A percentile compares a stretch with the other conserved stretches of the same genome.
phyloP scores from a whole-genome alignment of 805 yeast species.

The Candida xiaguanensis region DNA sequence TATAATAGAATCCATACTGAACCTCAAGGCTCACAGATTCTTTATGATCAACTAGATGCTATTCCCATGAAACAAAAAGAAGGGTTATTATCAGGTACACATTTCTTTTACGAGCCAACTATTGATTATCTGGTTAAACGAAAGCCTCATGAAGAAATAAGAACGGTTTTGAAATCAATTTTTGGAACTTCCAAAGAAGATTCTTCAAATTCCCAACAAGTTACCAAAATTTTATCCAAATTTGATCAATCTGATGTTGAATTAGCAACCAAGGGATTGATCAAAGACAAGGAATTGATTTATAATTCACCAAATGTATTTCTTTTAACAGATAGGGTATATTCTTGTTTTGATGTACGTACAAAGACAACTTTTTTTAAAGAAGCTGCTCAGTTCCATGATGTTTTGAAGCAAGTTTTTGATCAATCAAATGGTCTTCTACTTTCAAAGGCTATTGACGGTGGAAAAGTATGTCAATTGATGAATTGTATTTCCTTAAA shows the following conservation, averaged over 20 bases:
- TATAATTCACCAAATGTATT: slow-evolving; percentile 46
- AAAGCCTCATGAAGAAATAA: slow-evolving; percentile 27
- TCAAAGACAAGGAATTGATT: slow-evolving; percentile 53
- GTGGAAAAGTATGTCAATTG: slow-evolving; percentile 60
- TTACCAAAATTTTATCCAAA: slow-evolving; percentile 42
- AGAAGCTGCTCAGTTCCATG: slow-evolving; percentile 45
- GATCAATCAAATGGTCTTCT: slow-evolving; percentile 51
- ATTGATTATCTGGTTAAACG: slow-evolving; percentile 8
- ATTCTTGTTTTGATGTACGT: slow-evolving; percentile 16
- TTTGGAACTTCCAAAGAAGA: slow-evolving; percentile 22
- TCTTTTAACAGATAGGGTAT: slow-evolving; percentile 51
- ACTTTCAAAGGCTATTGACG: slow-evolving; percentile 52
- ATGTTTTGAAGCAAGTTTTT: slow-evolving; percentile 37
- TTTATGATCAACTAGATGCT: slow-evolving; percentile 45
- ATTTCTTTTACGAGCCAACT: slow-evolving; percentile 37
- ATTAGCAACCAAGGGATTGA: slow-evolving; percentile 33
- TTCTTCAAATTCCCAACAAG: slow-evolving; percentile 46
- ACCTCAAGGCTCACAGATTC: slow-evolving; percentile 15
- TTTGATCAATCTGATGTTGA: slow-evolving; percentile 38
- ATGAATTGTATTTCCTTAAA: slow-evolving; percentile 49
- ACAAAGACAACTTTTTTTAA: slow-evolving; percentile 30
- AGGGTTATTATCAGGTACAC: slow-evolving; percentile 42
- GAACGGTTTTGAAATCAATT: slow-evolving; percentile 49
- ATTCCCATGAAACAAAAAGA: slow-evolving; percentile 74
- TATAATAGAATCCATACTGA: slow-evolving; percentile 23